Conservation (phyloP, 768 basidiomycete species). For the Gymnopilus dilepis region DNA sequence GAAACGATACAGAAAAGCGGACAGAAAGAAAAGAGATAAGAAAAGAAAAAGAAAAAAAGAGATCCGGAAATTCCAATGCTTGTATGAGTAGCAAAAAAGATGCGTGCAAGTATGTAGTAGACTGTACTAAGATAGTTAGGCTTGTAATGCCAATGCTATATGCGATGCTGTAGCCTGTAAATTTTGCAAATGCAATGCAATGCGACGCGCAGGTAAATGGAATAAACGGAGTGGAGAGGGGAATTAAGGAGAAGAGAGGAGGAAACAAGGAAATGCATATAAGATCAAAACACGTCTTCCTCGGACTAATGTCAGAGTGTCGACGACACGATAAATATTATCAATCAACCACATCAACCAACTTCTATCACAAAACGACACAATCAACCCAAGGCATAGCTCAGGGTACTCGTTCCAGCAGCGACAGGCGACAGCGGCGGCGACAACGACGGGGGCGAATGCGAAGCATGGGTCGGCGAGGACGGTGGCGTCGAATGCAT, state of each 20-base stretch:
- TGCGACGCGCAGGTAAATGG: constrained; percentile 1
- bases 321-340: constrained; percentile 1
- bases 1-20: constrained; percentile 4
- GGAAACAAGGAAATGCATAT: background rate
- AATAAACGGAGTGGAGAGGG: background rate
- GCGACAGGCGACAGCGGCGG: constrained; percentile 3
- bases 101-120: constrained; percentile 7
- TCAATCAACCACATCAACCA: background rate
- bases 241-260: background rate
- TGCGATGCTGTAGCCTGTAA: background rate
- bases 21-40: background rate
- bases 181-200: constrained; percentile 2
- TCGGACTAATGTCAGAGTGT: background rate
- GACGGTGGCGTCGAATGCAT: background rate
- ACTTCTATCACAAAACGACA: background rate
- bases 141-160: background rate
- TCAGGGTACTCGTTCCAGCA: constrained; percentile 26
- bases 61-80: background rate
- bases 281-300: constrained; percentile 11
- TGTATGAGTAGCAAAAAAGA: constrained; percentile 8
- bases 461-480: background rate
- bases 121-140: constrained; percentile 6
- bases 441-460: constrained; percentile 2
- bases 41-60: background rate
- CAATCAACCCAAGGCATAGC: constrained; percentile 25